A percentile compares a stretch with the other conserved stretches of the same genome.
phyloP scores from a whole-genome alignment of 2,329 filamentous ascomycete species.

The Bipolaris cookei region DNA sequence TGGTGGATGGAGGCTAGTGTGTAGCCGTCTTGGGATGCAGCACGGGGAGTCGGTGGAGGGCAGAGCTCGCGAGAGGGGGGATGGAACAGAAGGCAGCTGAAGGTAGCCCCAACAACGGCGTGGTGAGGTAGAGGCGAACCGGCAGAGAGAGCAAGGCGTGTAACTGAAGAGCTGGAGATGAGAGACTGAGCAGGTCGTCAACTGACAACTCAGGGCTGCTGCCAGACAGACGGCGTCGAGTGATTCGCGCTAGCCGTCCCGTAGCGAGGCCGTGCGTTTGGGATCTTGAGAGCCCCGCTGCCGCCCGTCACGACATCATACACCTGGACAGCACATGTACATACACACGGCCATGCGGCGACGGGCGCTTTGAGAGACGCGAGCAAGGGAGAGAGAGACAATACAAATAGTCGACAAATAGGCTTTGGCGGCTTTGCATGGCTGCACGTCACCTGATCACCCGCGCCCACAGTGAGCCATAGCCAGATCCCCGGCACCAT shows the following conservation, averaged over 20 bases:
- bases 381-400: not conserved
- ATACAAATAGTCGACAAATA: not conserved
- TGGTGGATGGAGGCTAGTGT: conserved; percentile 37
- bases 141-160: conserved; percentile 17
- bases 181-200: conserved; percentile 24
- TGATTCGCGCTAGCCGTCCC: conserved; percentile 27
- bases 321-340: not conserved
- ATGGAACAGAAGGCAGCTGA: conserved; percentile 27
- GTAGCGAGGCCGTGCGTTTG: conserved; percentile 28
- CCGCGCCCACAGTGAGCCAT: conserved; percentile 1
- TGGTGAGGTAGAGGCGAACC: conserved; percentile 23
- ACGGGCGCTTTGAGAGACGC: not conserved
- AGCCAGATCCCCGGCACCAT: conserved; percentile 17
- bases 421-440: not conserved
- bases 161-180: conserved; percentile 21
- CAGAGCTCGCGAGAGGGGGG: conserved; percentile 31
- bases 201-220: conserved; percentile 33
- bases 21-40: conserved; percentile 32
- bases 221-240: conserved; percentile 28
- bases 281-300: conserved; percentile 12
- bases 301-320: conserved; percentile 14
- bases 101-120: conserved; percentile 25
- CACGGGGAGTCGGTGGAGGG: conserved; percentile 33
- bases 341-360: not conserved
- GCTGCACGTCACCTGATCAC: conserved; percentile 5